Evolutionary conservation across 306 rosid genomes (phyloP).

Genomic region (Glycine tomentella): DNA sequence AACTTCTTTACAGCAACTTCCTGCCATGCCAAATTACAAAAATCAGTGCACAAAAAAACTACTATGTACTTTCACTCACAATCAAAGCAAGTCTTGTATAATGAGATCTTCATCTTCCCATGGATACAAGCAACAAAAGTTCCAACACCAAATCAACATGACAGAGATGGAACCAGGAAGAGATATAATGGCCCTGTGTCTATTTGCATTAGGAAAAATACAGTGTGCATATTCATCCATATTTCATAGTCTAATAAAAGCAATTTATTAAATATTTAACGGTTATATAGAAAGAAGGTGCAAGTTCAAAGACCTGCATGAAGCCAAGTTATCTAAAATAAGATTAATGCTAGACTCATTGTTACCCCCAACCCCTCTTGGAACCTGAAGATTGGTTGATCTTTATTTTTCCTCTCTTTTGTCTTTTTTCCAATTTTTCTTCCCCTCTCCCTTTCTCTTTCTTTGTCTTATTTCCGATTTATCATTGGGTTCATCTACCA

Average conservation of each 20-base stretch:
- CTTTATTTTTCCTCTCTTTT: too few relatives aligned
- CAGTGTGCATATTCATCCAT: conserved; percentile 28
- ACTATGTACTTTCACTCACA: not conserved
- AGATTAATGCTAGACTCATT: conserved; percentile 14
- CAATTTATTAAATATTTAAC: conserved; percentile 6
- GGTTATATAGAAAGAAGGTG: conserved; percentile 10
- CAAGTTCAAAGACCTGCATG: conserved; percentile 13
- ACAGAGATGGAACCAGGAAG: not conserved
- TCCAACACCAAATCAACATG: conserved; percentile 28
- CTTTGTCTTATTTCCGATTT: too few relatives aligned
- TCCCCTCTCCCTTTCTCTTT: too few relatives aligned
- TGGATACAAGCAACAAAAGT: conserved; percentile 32
- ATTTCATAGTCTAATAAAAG: conserved; percentile 28
- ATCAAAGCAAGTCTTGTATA: conserved; percentile 25
- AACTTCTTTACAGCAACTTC: conserved; percentile 99
- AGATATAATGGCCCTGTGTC: conserved; percentile 24
- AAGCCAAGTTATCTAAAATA: conserved; percentile 36
- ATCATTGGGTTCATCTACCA: too few relatives aligned
- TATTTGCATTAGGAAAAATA: not conserved
- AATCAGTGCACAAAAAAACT: conserved; percentile 33
- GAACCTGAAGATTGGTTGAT: conserved; percentile 27
- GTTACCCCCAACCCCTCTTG: not conserved
- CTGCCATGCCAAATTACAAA: conserved; percentile 53
- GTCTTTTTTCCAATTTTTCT: too few relatives aligned
- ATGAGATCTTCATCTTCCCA: conserved; percentile 35